Base-by-base conservation (phyloP, 2,329 filamentous ascomycete species). In the Colletotrichum musae region DNA sequence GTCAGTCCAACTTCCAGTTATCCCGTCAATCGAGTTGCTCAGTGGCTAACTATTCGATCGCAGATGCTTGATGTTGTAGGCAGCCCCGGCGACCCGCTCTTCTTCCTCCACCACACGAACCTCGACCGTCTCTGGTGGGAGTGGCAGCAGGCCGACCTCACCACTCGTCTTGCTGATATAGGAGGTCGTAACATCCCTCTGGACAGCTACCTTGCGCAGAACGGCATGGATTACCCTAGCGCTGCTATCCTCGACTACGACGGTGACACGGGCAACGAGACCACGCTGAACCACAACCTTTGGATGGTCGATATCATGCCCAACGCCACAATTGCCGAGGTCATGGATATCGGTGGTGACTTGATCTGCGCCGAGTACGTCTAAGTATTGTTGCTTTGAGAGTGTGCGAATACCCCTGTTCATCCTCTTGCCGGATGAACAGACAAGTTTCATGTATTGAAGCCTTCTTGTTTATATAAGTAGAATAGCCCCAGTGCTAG, bases 331-430 rank as follows among this genome's bases (percentile, higher is more conserved):
- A 71, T 79, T 18, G 65, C 61, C 2, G 76, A 77, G 43, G 70
- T 79, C 3, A 78, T 79, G 77, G 73, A 79, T 68, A 74, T 76
- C 39, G 47, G 63, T 9, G 72, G 61, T 58, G 72, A 54, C 12
- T 45, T 66, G 13, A 64, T 78, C 2, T 77, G 76, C 43, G 74
- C 74, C 57, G 72, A 77, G 43, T 78, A 77, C 53, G 52, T 74
- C 16, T 71, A 58, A 52, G 9, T 36, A n/a, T 36, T 15, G 9
- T 26, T 10, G 2, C 6, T 28, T 58, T 18, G 39, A 15, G 21
- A 21, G 18, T 10, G 32, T 10, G 32, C 32, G 32, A 36, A 36
- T 36, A 36, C 32, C 32, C 32, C 32, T 10, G 10, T 36, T 36
- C 32, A 36, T 36, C 10, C 7, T 10, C 9, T 36, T 36, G 10